A percentile compares a stretch with the other conserved stretches of the same genome.
Conservation (phyloP, 257 asterid genomes). For the Ocimum tenuiflorum region DNA sequence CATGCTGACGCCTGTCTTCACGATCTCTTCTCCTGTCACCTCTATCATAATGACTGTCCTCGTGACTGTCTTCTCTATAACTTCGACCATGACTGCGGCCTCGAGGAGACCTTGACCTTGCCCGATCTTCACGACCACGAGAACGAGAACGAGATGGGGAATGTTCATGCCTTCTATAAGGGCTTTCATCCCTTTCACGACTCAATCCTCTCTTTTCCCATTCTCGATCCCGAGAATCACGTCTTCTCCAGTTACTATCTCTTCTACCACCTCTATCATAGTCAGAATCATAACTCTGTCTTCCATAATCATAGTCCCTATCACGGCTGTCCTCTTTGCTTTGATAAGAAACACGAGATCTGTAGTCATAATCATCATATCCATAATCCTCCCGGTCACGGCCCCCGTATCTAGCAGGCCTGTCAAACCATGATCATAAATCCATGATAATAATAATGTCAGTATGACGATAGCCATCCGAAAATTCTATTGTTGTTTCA, state of each 20-base stretch:
- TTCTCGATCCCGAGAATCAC: slow-evolving; percentile 77
- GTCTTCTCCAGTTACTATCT: slow-evolving; percentile 77
- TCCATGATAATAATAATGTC: slow-evolving; percentile 37
- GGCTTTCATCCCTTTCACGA: slow-evolving; percentile 74
- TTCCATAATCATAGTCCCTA: slow-evolving; percentile 69
- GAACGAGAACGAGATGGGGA: slow-evolving; percentile 68
- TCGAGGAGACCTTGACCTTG: slow-evolving; percentile 88
- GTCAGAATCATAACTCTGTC: slow-evolving; percentile 86
- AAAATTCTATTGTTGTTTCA: slow-evolving; percentile 22
- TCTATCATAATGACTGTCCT: slow-evolving; percentile 62
- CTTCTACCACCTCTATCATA: slow-evolving; percentile 72
- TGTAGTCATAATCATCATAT: slow-evolving; percentile 81
- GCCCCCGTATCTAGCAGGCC: slow-evolving; percentile 77
- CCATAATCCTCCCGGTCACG: slow-evolving; percentile 75
- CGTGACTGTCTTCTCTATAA: slow-evolving; percentile 82
- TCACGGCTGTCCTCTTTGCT: slow-evolving; percentile 79
- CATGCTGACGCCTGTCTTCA: slow-evolving; percentile 63
- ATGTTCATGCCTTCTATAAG: slow-evolving; percentile 51
- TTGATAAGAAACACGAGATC: slow-evolving; percentile 53
- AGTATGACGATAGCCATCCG: slow-evolving; percentile 29
- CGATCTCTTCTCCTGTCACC: slow-evolving; percentile 74
- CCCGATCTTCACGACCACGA: slow-evolving; percentile 66
- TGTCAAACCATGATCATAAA: slow-evolving; percentile 43
- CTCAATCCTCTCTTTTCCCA: slow-evolving; percentile 73
- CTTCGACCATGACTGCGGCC: slow-evolving; percentile 73